A percentile compares a stretch with the other conserved stretches of the same genome.
Conservation (phyloP, 2,329 filamentous ascomycete genomes). For the Chaetomium sp. region DNA sequence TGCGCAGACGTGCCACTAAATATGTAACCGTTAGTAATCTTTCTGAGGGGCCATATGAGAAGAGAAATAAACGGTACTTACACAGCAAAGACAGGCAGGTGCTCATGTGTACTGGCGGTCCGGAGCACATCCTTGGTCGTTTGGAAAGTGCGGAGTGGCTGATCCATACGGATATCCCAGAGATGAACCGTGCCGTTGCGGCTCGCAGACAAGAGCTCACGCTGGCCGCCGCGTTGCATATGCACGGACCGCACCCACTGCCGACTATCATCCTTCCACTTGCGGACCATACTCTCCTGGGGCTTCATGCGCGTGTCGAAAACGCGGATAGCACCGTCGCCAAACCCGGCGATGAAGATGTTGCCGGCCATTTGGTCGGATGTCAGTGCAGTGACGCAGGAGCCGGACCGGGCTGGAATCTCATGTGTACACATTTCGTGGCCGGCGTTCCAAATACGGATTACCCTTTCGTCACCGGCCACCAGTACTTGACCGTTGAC, state of each 20-base stretch:
- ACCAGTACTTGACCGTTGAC: slow-evolving; percentile 94
- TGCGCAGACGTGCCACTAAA: slow-evolving; percentile 78
- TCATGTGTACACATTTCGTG: slow-evolving; percentile 90
- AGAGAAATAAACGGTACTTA: slow-evolving; percentile 43
- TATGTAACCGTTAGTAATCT: neutral
- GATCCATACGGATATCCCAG: slow-evolving; percentile 91
- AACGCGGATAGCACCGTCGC: slow-evolving; percentile 87
- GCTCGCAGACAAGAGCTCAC: slow-evolving; percentile 85
- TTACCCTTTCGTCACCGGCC: slow-evolving; percentile 90
- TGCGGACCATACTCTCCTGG: slow-evolving; percentile 87
- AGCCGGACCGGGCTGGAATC: slow-evolving; percentile 88
- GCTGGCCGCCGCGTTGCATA: slow-evolving; percentile 89
- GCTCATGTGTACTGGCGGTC: slow-evolving; percentile 88
- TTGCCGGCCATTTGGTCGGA: slow-evolving; percentile 98
- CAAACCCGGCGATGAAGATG: slow-evolving; percentile 92
- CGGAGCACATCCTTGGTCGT: slow-evolving; percentile 72
- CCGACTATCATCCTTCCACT: slow-evolving; percentile 85
- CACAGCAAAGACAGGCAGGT: slow-evolving; percentile 91
- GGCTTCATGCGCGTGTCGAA: slow-evolving; percentile 84
- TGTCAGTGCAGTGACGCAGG: slow-evolving; percentile 90
- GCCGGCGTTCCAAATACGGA: slow-evolving; percentile 92
- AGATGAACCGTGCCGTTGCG: slow-evolving; percentile 89
- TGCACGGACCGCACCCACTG: slow-evolving; percentile 96
- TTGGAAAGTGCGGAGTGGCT: slow-evolving; percentile 64
- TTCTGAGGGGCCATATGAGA: neutral